A percentile compares a stretch with the other conserved stretches of the same genome.
Evolutionary conservation across 2,329 filamentous ascomycete species (phyloP).

Genomic region (Pseudogymnoascus sp.): DNA sequence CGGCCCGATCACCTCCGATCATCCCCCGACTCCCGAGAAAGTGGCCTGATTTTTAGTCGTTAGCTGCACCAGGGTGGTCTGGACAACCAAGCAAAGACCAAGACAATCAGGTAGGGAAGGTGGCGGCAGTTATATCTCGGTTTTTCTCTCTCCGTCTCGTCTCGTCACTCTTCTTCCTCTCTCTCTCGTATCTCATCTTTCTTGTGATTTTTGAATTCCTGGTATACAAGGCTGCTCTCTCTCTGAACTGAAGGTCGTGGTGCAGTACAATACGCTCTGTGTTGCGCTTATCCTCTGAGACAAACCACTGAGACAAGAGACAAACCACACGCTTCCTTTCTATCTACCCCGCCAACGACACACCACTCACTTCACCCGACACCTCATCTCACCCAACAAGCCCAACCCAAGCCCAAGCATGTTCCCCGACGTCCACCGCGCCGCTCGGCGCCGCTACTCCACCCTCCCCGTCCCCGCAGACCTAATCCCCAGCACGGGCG

Average conservation of each 20-base stretch:
- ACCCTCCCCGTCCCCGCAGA: conserved; percentile 10
- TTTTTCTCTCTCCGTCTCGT: neutral
- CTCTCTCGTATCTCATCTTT: neutral
- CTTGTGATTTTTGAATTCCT: neutral
- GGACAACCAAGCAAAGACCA: neutral
- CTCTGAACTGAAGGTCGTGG: neutral
- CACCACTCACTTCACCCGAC: neutral
- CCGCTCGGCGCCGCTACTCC: conserved; percentile 5
- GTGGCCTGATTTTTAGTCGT: conserved; percentile 3
- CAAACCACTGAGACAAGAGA: no score
- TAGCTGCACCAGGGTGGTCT: neutral
- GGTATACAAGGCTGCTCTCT: neutral
- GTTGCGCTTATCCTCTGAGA: neutral
- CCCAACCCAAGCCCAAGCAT: neutral
- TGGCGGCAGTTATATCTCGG: neutral
- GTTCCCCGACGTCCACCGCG: neutral
- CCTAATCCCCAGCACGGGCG: conserved; percentile 12
- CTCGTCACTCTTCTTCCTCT: neutral
- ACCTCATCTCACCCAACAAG: neutral
- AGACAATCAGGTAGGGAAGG: neutral
- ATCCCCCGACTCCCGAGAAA: neutral
- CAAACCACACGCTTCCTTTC: neutral
- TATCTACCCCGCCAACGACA: neutral
- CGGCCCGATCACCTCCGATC: neutral
- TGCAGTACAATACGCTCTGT: neutral